Percentiles rank a stretch among this genome's conserved stretches.
Conservation (phyloP, 2,329 filamentous ascomycete species). For the Tolypocladium ophioglossoides region DNA sequence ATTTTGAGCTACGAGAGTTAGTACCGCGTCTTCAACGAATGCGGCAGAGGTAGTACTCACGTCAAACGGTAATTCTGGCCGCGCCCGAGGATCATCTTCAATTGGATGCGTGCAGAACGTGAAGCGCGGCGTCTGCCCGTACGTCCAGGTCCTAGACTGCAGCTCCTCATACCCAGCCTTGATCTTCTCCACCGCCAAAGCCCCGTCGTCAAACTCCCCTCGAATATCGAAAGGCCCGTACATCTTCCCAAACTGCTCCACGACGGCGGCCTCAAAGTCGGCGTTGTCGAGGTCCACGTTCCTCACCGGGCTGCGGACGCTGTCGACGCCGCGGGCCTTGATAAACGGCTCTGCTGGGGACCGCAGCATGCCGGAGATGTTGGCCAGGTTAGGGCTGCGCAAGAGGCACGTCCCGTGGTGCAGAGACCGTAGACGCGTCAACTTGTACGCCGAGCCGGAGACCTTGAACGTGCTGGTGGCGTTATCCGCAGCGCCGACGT, state of each 20-base stretch:
- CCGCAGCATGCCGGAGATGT: constrained; percentile 59
- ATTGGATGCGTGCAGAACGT: constrained; percentile 53
- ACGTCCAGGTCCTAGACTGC: constrained; percentile 64
- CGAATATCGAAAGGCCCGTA: constrained; percentile 39
- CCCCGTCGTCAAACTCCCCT: constrained; percentile 36
- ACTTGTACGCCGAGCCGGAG: constrained; percentile 90
- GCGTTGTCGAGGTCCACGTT: constrained; percentile 55
- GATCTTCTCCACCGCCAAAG: constrained; percentile 39
- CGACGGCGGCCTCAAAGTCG: constrained; percentile 44
- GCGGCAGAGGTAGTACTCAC: constrained; percentile 19
- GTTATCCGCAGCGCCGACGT: constrained; percentile 19
- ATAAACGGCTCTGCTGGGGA: constrained; percentile 73
- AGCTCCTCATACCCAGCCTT: constrained; percentile 19
- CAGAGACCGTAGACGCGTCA: constrained; percentile 69
- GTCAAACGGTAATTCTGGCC: constrained; percentile 37
- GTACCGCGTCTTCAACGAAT: neutral
- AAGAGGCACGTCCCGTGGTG: constrained; percentile 92
- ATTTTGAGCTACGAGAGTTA: constrained; percentile 16
- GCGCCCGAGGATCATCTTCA: constrained; percentile 45
- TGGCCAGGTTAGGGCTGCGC: constrained; percentile 59
- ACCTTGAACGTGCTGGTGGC: constrained; percentile 53
- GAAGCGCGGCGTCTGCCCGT: constrained; percentile 78
- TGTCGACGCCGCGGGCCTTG: constrained; percentile 77
- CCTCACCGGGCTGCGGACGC: constrained; percentile 72
- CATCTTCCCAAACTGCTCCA: constrained; percentile 55